Evolutionary conservation across 2,329 filamentous ascomycete genomes (phyloP).

Genomic region (Claviceps quebecensis): DNA sequence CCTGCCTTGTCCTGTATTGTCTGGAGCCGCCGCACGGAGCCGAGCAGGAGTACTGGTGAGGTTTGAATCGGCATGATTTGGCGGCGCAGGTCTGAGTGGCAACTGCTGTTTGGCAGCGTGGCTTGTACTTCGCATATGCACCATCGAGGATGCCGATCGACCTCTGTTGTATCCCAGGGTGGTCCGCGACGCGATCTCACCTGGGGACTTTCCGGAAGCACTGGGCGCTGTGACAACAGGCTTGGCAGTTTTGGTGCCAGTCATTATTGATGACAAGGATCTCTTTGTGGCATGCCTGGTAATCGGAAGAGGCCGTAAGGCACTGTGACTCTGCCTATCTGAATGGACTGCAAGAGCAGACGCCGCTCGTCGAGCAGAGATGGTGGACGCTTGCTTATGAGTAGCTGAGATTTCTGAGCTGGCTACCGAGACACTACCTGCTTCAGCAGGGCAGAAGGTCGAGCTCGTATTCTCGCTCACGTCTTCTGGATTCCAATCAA

Average conservation of each 20-base stretch:
- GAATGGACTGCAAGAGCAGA: conserved; percentile 33
- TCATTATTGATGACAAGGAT: conserved; percentile 18
- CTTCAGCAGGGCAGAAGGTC: background rate
- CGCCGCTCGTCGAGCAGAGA: conserved; percentile 37
- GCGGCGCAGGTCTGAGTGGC: conserved; percentile 7
- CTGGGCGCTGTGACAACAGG: conserved; percentile 31
- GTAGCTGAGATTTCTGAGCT: conserved; percentile 3
- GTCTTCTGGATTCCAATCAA: conserved; percentile 46
- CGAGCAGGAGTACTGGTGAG: conserved; percentile 35
- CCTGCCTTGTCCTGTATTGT: conserved; percentile 17
- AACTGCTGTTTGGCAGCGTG: conserved; percentile 8
- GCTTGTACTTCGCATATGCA: conserved; percentile 17
- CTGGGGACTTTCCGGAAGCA: conserved; percentile 43
- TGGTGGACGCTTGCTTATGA: conserved; percentile 14
- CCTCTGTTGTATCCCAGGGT: conserved; percentile 81
- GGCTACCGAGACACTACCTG: background rate
- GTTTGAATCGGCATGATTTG: conserved; percentile 10
- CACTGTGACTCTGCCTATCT: conserved; percentile 6
- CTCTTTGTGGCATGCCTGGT: conserved; percentile 8
- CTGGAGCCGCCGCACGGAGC: conserved; percentile 11
- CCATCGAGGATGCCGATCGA: conserved; percentile 37
- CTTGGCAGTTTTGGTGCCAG: conserved; percentile 20
- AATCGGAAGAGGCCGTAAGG: background rate
- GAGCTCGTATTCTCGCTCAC: conserved; percentile 29
- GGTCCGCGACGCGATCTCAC: conserved; percentile 57